Conservation (phyloP, 2,329 filamentous ascomycete species). For the Keithomyces neogunnii region DNA sequence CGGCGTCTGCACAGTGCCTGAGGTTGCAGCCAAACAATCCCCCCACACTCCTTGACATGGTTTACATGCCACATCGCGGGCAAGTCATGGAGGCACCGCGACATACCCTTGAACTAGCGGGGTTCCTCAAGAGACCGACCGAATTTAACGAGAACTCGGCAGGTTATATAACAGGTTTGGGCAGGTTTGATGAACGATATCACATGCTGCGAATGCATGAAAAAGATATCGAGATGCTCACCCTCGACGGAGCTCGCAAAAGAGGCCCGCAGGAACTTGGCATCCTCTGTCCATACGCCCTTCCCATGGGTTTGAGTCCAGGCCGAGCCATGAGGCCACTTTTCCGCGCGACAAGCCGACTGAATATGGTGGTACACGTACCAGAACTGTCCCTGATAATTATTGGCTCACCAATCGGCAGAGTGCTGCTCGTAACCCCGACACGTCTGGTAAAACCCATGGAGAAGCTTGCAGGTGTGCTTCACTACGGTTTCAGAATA, state of each 20-base stretch:
- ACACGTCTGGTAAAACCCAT: slow-evolving; percentile 22
- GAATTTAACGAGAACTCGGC: slow-evolving; percentile 10
- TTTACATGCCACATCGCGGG: slow-evolving; percentile 27
- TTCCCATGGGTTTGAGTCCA: slow-evolving; percentile 17
- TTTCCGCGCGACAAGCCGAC: slow-evolving; percentile 25
- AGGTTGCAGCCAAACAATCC: background rate
- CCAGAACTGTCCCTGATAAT: slow-evolving; percentile 64
- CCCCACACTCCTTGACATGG: slow-evolving; percentile 19
- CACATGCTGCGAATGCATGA: slow-evolving; percentile 40
- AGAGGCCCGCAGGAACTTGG: slow-evolving; percentile 17
- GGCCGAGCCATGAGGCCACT: slow-evolving; percentile 13
- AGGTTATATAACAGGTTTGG: background rate
- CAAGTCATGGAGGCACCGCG: slow-evolving; percentile 11
- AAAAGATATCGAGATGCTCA: slow-evolving; percentile 39
- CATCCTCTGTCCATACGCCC: slow-evolving; percentile 21
- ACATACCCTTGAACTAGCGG: slow-evolving; percentile 8
- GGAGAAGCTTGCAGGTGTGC: slow-evolving; percentile 11
- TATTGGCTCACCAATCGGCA: slow-evolving; percentile 57
- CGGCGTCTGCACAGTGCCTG: background rate
- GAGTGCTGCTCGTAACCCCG: slow-evolving; percentile 55
- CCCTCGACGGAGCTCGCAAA: slow-evolving; percentile 16
- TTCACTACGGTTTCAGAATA: slow-evolving; percentile 39
- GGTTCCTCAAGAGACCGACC: slow-evolving; percentile 13
- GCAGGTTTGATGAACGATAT: slow-evolving; percentile 13
- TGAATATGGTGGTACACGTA: slow-evolving; percentile 56